Base-by-base conservation (phyloP, 805 yeast species). In the Hemisphaericaspora nanyangensis region DNA sequence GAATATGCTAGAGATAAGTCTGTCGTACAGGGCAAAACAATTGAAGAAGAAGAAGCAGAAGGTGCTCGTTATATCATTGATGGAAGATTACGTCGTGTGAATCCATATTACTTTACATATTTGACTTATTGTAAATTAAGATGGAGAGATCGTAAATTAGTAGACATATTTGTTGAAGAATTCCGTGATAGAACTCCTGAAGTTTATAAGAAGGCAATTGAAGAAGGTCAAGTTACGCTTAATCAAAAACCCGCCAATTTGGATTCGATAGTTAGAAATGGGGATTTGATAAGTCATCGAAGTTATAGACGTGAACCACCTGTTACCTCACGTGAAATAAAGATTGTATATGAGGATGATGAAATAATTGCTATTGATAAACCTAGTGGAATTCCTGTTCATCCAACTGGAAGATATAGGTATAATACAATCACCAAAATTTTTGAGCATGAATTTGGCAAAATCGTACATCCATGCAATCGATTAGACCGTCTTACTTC, bases 301-400 rank as follows among this genome's bases (percentile, higher is more conserved):
- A 70, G 82, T 35, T 97, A 89, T 55, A 75, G 93, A 35, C 97
- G 91, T 54, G 99, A 93, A 55, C 96, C 97, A 2, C 78, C 95
- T 0, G 90, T 90, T 2, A 65, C 75, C 6, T 61, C 83, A 38
- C 53, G 68, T 31, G 74, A 76, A 0, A 80, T 88, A 35, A 72
- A 74, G 39, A 77, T 86, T 17, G 84, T 90, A 0, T 73, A 71
- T 54, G 86, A 89, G 52, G 82, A 87, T 56, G 88, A 82, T 6
- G 76, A 84, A 35, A 56, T 88, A 17, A 69, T 93, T 5, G 95
- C 85, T 3, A 82, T 93, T 17, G 95, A 91, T 58, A 93, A 93
- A 48, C 99, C 99, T 0, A 76, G 93, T 4, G 97, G 99, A 0
- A 74, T 93, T 2, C 97, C 99, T 0, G 95, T 87, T 0, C 99